Base-by-base conservation (phyloP, 1,139 yeast genomes). In the Yamadazyma songkhlaensis region DNA sequence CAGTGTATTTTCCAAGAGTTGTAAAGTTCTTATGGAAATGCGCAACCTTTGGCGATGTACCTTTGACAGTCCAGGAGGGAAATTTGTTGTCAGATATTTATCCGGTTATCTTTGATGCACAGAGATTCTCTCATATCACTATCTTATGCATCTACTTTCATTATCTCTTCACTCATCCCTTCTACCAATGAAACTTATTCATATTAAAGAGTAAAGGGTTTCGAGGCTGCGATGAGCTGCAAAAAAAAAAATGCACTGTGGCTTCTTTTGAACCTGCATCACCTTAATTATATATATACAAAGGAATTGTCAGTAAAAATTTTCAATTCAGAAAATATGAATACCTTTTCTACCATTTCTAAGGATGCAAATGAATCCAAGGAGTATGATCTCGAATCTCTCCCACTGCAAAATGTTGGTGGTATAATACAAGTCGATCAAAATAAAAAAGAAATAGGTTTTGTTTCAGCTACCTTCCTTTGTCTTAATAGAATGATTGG, bases 401-500 rank as follows among this genome's bases (percentile, higher is more conserved):
- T 27, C 17, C 17, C 10, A 9, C 29, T 27, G 29, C 6, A 27
- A n/a, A 11, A 13, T 13, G 13, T 12, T 7, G 36, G 13, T 13
- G 69, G 61, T 7, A 61, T 65, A 26, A 64, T 70, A 14, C 73
- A 75, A 51, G 44, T 74, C 30, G 83, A 77, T 50, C 63, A 67
- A 46, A 79, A 79, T 53, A 65, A 62, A 38, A 77, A 77, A 54
- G 73, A 72, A 41, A 71, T 84, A 37, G 90, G 92, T n/a, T 58
- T 75, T 26, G 42, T 77, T n/a, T 81, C 88, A 3, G 85, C 88
- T 34, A 71, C 81, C 21, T 81, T 81, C 52, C 65, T 86, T 38
- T 81, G 84, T 57, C 70, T 85, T 51, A 86, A 86, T 57, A 72
- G 95, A 58, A 85, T 85, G 81, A 72, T 87, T 48, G 96, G 96